Percentiles rank a stretch among this genome's conserved stretches.
Conservation (phyloP, 139 green algal genomes). For the Tetratostichococcus sp. region DNA sequence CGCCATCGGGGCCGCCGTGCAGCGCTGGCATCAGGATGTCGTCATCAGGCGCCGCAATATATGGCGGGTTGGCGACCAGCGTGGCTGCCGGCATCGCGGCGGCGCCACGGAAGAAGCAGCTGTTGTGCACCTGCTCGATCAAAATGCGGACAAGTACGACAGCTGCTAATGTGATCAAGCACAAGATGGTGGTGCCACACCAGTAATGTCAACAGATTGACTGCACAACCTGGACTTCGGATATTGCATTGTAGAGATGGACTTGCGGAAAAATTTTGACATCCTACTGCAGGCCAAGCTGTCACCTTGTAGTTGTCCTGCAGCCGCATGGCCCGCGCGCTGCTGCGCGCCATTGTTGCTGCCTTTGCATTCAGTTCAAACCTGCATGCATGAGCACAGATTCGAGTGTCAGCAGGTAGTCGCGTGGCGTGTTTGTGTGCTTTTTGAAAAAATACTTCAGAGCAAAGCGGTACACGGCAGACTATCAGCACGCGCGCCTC, state of each 20-base stretch:
- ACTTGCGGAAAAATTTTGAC: too few species aligned
- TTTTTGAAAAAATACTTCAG: too few species aligned
- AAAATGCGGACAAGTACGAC: too few species aligned
- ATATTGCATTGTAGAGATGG: too few species aligned
- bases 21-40: conserved; percentile 52
- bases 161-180: too few species aligned
- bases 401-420: too few species aligned
- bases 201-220: too few species aligned
- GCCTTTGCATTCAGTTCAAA: conserved; percentile 45
- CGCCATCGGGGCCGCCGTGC: conserved; percentile 39
- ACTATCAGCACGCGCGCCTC: not conserved
- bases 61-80: conserved; percentile 50
- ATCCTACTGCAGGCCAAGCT: not conserved
- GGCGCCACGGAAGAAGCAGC: conserved; percentile 45
- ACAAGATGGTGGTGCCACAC: too few species aligned
- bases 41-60: conserved; percentile 35
- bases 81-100: not conserved
- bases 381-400: conserved; percentile 15
- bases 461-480: too few species aligned
- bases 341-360: conserved; percentile 18
- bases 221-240: too few species aligned
- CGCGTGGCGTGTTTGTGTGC: too few species aligned
- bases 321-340: conserved; percentile 12
- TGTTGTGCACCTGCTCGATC: conserved; percentile 26
- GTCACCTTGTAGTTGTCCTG: conserved; percentile 24